Percentiles rank a stretch among this genome's conserved stretches.
phyloP scores from a whole-genome alignment of 192 early-diverging fungal species.

The Backusella luteola region DNA sequence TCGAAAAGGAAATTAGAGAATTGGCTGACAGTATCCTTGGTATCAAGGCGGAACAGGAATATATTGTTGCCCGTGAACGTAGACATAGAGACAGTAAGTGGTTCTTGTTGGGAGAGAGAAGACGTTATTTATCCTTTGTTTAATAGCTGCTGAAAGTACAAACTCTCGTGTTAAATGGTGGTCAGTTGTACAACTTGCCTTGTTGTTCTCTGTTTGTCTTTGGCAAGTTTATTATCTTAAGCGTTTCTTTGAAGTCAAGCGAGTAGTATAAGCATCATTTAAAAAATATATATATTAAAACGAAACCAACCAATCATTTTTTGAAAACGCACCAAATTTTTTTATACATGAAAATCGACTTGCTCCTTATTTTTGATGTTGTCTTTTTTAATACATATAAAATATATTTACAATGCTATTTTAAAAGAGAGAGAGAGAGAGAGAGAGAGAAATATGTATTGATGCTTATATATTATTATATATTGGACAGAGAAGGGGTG shows the following conservation, averaged over 20 bases:
- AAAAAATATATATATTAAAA: not conserved
- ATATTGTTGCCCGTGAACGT: constrained; percentile 59
- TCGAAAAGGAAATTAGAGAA: constrained; percentile 62
- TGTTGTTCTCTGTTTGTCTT: constrained; percentile 59
- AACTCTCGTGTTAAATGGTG: constrained; percentile 78
- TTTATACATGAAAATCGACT: not conserved
- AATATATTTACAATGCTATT: no score
- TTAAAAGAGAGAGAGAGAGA: no score
- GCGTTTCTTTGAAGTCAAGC: constrained; percentile 69
- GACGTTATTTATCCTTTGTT: not conserved
- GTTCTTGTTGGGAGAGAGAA: not conserved
- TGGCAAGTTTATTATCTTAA: constrained; percentile 79
- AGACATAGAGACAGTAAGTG: constrained; percentile 68
- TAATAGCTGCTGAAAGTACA: constrained; percentile 73
- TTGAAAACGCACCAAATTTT: not conserved
- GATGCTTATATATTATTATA: not conserved
- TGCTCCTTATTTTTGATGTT: not conserved
- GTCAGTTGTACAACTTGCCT: constrained; percentile 60
- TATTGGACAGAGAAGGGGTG: not conserved
- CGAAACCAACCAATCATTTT: not conserved
- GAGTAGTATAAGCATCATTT: constrained; percentile 46
- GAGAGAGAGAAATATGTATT: not conserved
- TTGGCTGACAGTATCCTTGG: constrained; percentile 59
- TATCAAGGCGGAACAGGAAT: constrained; percentile 71
- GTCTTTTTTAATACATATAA: no score